These are phyloP conservation scores for Chrysanthemum lavandulifolium DNA, from an alignment of 129 eudicot genomes.

Conservation along the genomic window DNA sequence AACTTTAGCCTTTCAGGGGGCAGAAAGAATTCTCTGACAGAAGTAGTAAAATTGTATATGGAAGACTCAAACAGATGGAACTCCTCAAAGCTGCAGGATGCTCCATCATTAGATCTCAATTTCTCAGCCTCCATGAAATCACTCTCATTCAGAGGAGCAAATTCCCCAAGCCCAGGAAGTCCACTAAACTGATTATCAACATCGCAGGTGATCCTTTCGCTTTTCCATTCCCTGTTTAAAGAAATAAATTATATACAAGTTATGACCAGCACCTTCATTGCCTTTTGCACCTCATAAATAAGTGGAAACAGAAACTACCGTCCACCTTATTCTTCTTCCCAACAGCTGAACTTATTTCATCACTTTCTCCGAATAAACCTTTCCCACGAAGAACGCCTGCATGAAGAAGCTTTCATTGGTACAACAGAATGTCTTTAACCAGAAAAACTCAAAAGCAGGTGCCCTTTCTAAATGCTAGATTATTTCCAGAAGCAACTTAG, in stretches of 20 bases:
- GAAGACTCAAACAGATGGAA: slow-evolving; percentile 53
- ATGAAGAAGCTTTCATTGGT: slow-evolving; percentile 25
- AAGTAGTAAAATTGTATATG: slow-evolving; percentile 46
- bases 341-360: slow-evolving; percentile 38
- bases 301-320: slow-evolving; percentile 45
- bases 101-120: slow-evolving; percentile 30
- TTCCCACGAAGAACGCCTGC: slow-evolving; percentile 39
- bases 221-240: slow-evolving; percentile 49
- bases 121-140: slow-evolving; percentile 40
- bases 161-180: slow-evolving; percentile 49
- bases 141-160: slow-evolving; percentile 45
- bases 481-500: slow-evolving; percentile 16
- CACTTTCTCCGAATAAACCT: slow-evolving; percentile 34
- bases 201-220: slow-evolving; percentile 50
- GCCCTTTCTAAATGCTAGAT: slow-evolving; percentile 2
- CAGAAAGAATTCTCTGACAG: slow-evolving; percentile 58
- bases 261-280: slow-evolving; percentile 15
- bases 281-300: slow-evolving; percentile 18
- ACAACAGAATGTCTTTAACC: slow-evolving; percentile 6
- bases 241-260: slow-evolving; percentile 11
- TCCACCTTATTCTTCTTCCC: slow-evolving; percentile 64
- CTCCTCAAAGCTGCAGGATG: slow-evolving; percentile 59
- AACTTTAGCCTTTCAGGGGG: slow-evolving; percentile 78
- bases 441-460: slow-evolving; percentile 12
- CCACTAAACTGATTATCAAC: slow-evolving; percentile 40